Base-by-base conservation (phyloP, 2,329 filamentous ascomycete genomes). In the Nothophoma quercina region DNA sequence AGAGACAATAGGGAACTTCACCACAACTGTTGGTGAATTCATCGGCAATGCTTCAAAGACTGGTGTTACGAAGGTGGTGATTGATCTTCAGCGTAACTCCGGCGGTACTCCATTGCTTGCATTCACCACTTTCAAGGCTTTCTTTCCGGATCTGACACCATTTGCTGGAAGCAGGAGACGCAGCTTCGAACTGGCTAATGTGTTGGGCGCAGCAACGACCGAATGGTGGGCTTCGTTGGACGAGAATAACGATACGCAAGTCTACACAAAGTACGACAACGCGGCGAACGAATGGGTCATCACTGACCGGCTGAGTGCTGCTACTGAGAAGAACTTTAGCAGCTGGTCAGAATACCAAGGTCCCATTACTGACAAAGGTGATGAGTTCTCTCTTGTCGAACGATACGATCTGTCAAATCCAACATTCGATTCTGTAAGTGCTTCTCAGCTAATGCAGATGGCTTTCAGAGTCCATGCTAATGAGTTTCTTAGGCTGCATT, bases 81-180 rank as follows among this genome's bases (percentile, higher is more conserved):
- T 88, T 52, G 86, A 89, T 58, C 61, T 88, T 4, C 78, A 81
- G 10, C 76, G 72, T 2, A 89, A 88, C 56, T 72, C 70, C 0
- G 86, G 86, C 15, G 85, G 86, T 8, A 44, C 47, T 9, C 55
- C 61, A 2, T 36, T 63, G 7, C 52, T 68, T 2, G 69, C 64
- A 12, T 68, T 63, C 36, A 64, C 68, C 18, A 56, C 60, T 0
- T 85, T 85, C 59, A 73, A 73, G 13, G 74, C 78, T 52, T 74
- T 83, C 44, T 83, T 82, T 64, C 80, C 80, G 5, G 54, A 56
- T 0, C 46, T 67, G 4, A 56, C 63, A 5, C 72, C 75, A 8
- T 79, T 74, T 59, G 75, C 65, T 38, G 76, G 75, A n/a, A 74
- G 68, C 12, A 75, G 79, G 19, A 71, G 78, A 52, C 75, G 79